These are phyloP conservation scores for Tuber melanosporum DNA, from an alignment of 495 filamentous ascomycete species.

Conservation along the genomic window DNA sequence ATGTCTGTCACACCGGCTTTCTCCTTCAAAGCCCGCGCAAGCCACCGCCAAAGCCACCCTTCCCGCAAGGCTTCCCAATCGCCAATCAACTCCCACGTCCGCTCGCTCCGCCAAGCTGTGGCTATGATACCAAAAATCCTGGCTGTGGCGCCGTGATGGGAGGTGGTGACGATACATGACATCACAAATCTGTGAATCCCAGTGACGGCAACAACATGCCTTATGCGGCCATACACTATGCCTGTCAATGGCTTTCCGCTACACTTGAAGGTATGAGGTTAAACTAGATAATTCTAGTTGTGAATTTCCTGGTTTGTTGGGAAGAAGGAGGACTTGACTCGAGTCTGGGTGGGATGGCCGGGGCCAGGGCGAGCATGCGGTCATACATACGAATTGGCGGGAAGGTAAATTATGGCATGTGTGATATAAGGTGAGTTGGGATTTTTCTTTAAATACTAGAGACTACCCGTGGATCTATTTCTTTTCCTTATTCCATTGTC, in stretches of 20 bases:
- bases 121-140: not conserved
- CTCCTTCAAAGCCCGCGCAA: not conserved
- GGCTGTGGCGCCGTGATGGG: not conserved
- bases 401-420: not conserved
- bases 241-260: not conserved
- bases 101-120: not conserved
- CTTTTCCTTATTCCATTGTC: not conserved
- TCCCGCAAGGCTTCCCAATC: not conserved
- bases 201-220: not conserved
- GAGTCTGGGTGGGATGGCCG: not conserved
- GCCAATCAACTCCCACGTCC: not conserved
- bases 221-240: not conserved
- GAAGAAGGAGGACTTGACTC: not conserved
- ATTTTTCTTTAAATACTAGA: not conserved
- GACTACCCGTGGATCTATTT: not conserved
- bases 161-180: slow-evolving; percentile 26
- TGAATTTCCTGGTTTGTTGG: not conserved
- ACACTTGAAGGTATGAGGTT: not conserved
- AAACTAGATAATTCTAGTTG: too few relatives aligned
- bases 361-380: slow-evolving; percentile 21
- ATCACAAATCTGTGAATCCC: not conserved
- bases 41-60: not conserved
- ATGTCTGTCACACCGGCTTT: not conserved
- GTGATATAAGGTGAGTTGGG: not conserved
- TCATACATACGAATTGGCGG: slow-evolving; percentile 14